Base-by-base conservation (phyloP, 495 filamentous ascomycete genomes). In the Annulohypoxylon bovei region DNA sequence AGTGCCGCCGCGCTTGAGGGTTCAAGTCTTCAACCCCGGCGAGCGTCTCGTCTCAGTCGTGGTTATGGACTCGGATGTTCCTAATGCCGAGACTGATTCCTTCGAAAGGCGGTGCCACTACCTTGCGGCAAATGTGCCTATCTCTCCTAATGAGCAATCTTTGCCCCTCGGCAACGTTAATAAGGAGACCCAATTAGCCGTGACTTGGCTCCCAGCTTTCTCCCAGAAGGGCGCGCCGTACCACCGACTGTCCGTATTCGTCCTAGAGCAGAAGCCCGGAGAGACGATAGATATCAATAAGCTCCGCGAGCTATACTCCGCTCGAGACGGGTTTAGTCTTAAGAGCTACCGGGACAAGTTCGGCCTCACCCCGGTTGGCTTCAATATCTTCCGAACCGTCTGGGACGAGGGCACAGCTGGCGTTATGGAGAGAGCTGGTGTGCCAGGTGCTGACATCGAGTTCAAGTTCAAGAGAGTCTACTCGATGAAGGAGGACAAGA, bases 181-280 rank as follows among this genome's bases (percentile, higher is more conserved):
- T n/a, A 80, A 81, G 55, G 88, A 88, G 4, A 81, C 82, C 2
- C 86, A 93, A 68, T 82, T 91, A 11, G 84, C 94, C 46, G 84
- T 94, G 2, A 89, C 91, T 3, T 99, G 94, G 92, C 79, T 94
- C 1, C 89, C 95, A 1, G 91, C 95, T 1, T 91, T 89, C 66
- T 91, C 93, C 2, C 92, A 98, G 76, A 96, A 93, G 82, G 95
- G 95, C 50, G 85, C 88, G 14, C 93, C 93, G 1, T 98, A 98
- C 78, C 96, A 98, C 81, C 91, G 95, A 54, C 84, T 97, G 35
- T 86, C 87, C 28, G 76, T 98, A 53, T 92, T 97, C 78, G 83
- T 98, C 50, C 82, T 98, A 32, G 85, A 94, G 80, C 95, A 99
- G 81, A 82, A 86, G 40, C 79, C 87, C 23, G 87, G 85, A 23